A percentile compares a stretch with the other conserved stretches of the same genome.
Conservation (phyloP, 768 basidiomycete species). For the Mycena rosella region DNA sequence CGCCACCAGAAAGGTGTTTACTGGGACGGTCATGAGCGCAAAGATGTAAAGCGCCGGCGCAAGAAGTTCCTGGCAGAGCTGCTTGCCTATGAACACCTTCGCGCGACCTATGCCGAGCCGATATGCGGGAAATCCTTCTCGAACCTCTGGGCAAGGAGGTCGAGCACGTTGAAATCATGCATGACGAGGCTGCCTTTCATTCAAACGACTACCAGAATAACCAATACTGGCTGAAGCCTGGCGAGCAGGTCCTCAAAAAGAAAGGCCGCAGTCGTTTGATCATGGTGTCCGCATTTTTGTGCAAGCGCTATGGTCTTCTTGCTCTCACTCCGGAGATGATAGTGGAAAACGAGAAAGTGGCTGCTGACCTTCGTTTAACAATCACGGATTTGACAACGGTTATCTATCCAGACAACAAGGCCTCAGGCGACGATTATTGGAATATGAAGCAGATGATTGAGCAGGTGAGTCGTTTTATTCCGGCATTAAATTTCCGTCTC, state of each 20-base stretch:
- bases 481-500: no score
- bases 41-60: constrained; percentile 1
- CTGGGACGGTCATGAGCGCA: background rate
- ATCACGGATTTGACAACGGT: constrained; percentile 7
- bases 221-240: constrained; percentile 30
- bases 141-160: background rate
- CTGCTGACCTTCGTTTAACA: background rate
- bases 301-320: constrained; percentile 7
- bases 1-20: background rate
- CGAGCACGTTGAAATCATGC: constrained; percentile 4
- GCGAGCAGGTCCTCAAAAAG: constrained; percentile 35
- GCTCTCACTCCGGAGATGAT: constrained; percentile 14
- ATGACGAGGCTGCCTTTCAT: constrained; percentile 2
- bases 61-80: constrained; percentile 5
- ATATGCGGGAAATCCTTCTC: background rate
- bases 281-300: constrained; percentile 39
- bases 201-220: constrained; percentile 13
- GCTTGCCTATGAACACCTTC: background rate
- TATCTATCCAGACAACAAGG: constrained; percentile 20
- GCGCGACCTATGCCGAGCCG: background rate
- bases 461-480: no score
- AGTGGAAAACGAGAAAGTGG: constrained; percentile 14
- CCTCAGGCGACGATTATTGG: constrained; percentile 27
- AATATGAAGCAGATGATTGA: constrained; percentile 28
- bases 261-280: constrained; percentile 38